phyloP scores from a whole-genome alignment of 306 rosid genomes.

The Prunus davidiana region DNA sequence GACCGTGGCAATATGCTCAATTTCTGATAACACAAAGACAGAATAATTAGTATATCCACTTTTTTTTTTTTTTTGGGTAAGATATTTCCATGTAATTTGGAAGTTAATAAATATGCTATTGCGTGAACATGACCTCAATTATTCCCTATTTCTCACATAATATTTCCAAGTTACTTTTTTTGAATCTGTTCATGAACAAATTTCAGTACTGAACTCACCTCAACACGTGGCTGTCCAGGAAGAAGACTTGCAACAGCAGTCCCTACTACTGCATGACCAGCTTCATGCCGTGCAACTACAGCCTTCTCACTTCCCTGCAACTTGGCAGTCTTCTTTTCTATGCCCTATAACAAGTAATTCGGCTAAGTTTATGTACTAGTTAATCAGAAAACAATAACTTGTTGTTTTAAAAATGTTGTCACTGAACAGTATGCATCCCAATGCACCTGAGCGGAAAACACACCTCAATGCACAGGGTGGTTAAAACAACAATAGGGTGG shows the following conservation, averaged over 20 bases:
- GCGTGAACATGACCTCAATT: background rate
- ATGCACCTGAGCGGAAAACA: background rate
- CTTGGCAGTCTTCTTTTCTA: constrained; percentile 93
- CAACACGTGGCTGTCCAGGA: constrained; percentile 93
- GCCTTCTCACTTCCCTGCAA: constrained; percentile 88
- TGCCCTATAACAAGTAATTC: constrained; percentile 63
- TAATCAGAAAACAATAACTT: background rate
- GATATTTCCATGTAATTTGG: background rate
- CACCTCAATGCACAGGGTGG: background rate
- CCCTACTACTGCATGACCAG: constrained; percentile 98
- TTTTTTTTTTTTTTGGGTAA: background rate
- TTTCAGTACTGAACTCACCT: constrained; percentile 46
- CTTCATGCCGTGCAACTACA: constrained; percentile 99
- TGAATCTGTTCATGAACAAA: background rate
- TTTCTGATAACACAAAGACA: constrained; percentile 56
- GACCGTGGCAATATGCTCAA: constrained; percentile 95
- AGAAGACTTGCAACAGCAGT: constrained; percentile 95
- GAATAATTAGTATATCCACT: background rate
- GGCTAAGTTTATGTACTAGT: constrained; percentile 29
- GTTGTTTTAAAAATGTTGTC: background rate
- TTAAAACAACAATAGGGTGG: background rate
- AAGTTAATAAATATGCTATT: background rate
- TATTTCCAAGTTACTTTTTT: background rate
- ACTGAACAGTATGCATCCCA: background rate
- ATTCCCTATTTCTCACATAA: background rate